Evolutionary conservation across 2,329 filamentous ascomycete genomes (phyloP), one percentile per base, ranked within the genome.

Genomic region (Samsoniella hepiali): DNA sequence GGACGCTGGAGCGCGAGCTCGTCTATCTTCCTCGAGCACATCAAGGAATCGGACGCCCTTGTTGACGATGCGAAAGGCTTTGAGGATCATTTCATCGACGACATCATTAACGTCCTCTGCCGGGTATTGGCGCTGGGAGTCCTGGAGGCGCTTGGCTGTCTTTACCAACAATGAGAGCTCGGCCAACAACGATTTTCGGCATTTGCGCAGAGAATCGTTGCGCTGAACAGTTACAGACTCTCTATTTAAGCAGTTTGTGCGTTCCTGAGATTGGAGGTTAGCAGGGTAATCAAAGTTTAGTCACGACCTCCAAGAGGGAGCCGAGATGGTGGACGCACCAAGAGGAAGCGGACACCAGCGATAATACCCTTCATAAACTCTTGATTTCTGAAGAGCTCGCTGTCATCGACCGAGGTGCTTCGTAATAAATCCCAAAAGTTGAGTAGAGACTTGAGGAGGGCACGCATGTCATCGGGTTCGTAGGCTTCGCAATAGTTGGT

Each of bases 401-500:
- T 82, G 70, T 93, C 91, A 60, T 88, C 90, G 60, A 89, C 85
- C 29, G 88, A 88, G 38, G 90, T 91, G 71, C 90, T 91, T 70
- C 91, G 84, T 69, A 97, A 84, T 59, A 96, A 79, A 73, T 97
- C 93, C 93, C 93, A 97, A 66, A 98, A 93, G 72, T 95, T 91
- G 15, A 95, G 87, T 65, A 97, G 81, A 1, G 93, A 92, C 69
- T 91, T 93, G 42, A 99, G 81, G 29, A 99, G 82, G 67, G 87
- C 93, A 62, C 88, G 86, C 82, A 98, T 93, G 67, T 93, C 88
- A 29, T 92, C 86, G 53, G 94, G 92, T 68, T 97, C 91, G 74
- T 97, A 99, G 10, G 91, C 85, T 73, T 97, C 93, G 79, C 95
- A 99, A 75, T 98, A 99, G 76, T 99, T 99, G 9, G 95, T 99